phyloP scores from a whole-genome alignment of 306 rosid species.

The Castanea crenata region DNA sequence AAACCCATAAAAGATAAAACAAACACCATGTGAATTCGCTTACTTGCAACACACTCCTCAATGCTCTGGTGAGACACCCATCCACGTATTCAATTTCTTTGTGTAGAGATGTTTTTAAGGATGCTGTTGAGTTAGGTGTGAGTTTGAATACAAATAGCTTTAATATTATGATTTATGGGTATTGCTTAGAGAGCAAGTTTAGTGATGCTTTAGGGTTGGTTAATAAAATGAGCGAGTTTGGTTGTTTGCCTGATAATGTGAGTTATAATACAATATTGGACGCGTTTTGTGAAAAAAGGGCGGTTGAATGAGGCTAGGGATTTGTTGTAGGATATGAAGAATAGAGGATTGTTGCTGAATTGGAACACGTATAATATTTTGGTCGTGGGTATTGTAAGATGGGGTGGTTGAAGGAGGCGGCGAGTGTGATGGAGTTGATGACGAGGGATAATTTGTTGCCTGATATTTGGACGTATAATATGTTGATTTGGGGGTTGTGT shows the following conservation, averaged over 20 bases:
- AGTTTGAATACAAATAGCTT: conserved; percentile 43
- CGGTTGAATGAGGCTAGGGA: conserved; percentile 47
- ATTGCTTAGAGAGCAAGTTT: conserved; percentile 50
- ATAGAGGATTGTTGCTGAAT: conserved; percentile 52
- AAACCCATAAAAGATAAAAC: no score
- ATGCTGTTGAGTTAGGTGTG: conserved; percentile 46
- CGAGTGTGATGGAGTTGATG: conserved; percentile 66
- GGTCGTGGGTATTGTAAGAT: conserved; percentile 80
- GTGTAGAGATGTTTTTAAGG: conserved; percentile 39
- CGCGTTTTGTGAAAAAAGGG: conserved; percentile 55
- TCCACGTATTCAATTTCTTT: conserved; percentile 22
- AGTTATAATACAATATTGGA: conserved; percentile 68
- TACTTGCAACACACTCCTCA: conserved; percentile 69
- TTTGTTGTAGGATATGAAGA: conserved; percentile 59
- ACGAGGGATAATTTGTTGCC: conserved; percentile 43
- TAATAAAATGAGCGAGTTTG: conserved; percentile 48
- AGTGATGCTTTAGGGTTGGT: conserved; percentile 42
- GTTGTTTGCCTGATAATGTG: conserved; percentile 67
- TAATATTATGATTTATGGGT: conserved; percentile 66
- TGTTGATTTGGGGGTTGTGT: conserved; percentile 62
- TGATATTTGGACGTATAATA: conserved; percentile 81
- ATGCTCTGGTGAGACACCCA: conserved; percentile 45
- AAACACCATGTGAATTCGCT: conserved; percentile 32
- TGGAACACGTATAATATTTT: conserved; percentile 63
- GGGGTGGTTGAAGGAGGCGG: conserved; percentile 76